phyloP scores from a whole-genome alignment of 352 stramenopile species.

The Pythium aquatile region DNA sequence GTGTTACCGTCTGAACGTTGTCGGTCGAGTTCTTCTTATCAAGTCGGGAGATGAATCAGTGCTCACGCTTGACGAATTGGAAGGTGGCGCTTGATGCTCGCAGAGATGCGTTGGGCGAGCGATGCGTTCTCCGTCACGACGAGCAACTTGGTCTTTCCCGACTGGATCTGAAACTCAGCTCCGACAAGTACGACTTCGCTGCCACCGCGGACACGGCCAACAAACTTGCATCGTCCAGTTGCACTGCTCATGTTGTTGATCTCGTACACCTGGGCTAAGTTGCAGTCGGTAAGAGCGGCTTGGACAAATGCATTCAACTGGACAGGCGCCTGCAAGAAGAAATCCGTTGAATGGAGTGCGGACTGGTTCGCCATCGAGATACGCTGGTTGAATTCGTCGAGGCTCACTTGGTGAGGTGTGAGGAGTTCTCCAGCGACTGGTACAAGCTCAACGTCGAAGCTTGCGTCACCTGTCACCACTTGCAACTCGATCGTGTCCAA shows the following conservation, averaged over 20 bases:
- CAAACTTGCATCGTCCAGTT: slow-evolving; percentile 71
- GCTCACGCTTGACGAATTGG: slow-evolving; percentile 33
- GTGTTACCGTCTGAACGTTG: not conserved
- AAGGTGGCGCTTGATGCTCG: slow-evolving; percentile 55
- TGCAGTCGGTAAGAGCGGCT: slow-evolving; percentile 52
- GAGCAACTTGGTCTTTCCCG: slow-evolving; percentile 58
- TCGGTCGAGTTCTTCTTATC: not conserved
- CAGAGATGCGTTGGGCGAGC: slow-evolving; percentile 47
- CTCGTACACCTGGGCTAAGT: slow-evolving; percentile 72
- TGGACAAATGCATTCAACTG: slow-evolving; percentile 51
- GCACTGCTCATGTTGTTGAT: slow-evolving; percentile 67
- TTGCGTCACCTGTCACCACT: slow-evolving; percentile 52
- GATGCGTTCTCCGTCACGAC: slow-evolving; percentile 55
- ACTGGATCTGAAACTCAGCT: slow-evolving; percentile 62
- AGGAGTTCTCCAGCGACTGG: slow-evolving; percentile 68
- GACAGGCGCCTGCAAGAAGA: slow-evolving; percentile 47
- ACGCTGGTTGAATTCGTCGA: slow-evolving; percentile 70
- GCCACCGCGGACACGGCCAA: slow-evolving; percentile 50
- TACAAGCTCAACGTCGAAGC: slow-evolving; percentile 55
- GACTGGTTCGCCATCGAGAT: slow-evolving; percentile 58
- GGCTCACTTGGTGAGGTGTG: slow-evolving; percentile 62
- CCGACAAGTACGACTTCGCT: slow-evolving; percentile 54
- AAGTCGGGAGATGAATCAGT: not conserved
- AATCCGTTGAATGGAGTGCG: slow-evolving; percentile 57
- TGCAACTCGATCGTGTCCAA: slow-evolving; percentile 69